Conservation (phyloP, 805 yeast genomes). For the Cephaloascus albidus region DNA sequence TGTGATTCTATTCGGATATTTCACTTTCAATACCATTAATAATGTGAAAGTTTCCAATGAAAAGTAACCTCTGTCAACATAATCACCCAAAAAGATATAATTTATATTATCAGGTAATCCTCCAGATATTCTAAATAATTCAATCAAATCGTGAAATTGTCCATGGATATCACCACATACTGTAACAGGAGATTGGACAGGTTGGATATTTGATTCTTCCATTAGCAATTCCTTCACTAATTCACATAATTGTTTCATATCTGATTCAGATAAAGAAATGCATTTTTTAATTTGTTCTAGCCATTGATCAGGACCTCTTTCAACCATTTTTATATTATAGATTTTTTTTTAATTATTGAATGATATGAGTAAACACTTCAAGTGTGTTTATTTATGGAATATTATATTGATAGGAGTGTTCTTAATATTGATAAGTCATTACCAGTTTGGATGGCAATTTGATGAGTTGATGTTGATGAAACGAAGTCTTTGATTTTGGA, state of each 20-base stretch:
- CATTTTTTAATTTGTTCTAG: constrained; percentile 88
- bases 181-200: constrained; percentile 87
- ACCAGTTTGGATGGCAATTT: too few relatives aligned
- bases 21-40: constrained; percentile 86
- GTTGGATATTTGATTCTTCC: constrained; percentile 95
- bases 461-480: too few relatives aligned
- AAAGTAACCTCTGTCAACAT: constrained; percentile 97
- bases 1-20: constrained; percentile 77
- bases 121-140: constrained; percentile 83
- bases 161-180: constrained; percentile 98
- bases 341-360: too few relatives aligned
- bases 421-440: too few relatives aligned
- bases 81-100: constrained; percentile 88
- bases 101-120: constrained; percentile 77
- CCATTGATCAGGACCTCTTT: constrained; percentile 94
- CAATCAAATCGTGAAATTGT: constrained; percentile 90
- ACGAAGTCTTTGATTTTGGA: too few relatives aligned
- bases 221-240: constrained; percentile 86
- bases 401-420: too few relatives aligned
- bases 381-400: too few relatives aligned
- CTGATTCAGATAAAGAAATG: constrained; percentile 78
- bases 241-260: constrained; percentile 95
- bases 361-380: too few relatives aligned
- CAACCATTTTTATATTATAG: constrained; percentile 46
- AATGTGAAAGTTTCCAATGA: constrained; percentile 89